Conservation (phyloP, 1,139 yeast species). For the Saccharomyces pastorianus region DNA sequence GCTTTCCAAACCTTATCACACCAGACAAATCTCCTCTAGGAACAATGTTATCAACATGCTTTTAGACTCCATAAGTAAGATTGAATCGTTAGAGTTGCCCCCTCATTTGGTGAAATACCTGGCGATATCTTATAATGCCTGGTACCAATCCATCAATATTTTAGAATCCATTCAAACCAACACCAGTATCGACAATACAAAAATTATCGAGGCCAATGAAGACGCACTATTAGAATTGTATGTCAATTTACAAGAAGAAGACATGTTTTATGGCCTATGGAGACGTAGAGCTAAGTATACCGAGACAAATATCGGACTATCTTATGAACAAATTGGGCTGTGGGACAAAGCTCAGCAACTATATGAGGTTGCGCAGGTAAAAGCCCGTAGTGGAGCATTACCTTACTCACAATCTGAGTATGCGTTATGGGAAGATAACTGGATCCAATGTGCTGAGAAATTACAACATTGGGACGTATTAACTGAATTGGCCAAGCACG, state of each 20-base stretch:
- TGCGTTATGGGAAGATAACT: slow-evolving; percentile 96
- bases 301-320: slow-evolving; percentile 86
- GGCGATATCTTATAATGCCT: slow-evolving; percentile 79
- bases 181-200: slow-evolving; percentile 59
- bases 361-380: slow-evolving; percentile 95
- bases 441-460: slow-evolving; percentile 96
- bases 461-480: slow-evolving; percentile 97
- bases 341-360: slow-evolving; percentile 93
- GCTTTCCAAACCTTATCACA: slow-evolving; percentile 83
- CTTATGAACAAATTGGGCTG: slow-evolving; percentile 89
- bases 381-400: slow-evolving; percentile 89
- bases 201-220: slow-evolving; percentile 75
- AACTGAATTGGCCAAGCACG: slow-evolving; percentile 94
- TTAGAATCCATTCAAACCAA: slow-evolving; percentile 68
- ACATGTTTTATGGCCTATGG: slow-evolving; percentile 97
- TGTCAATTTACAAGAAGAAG: slow-evolving; percentile 84
- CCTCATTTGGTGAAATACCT: slow-evolving; percentile 89
- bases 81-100: slow-evolving; percentile 74
- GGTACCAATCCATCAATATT: slow-evolving; percentile 83
- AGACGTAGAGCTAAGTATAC: slow-evolving; percentile 88
- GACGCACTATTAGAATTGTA: slow-evolving; percentile 89
- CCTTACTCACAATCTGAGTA: slow-evolving; percentile 96
- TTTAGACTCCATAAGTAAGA: slow-evolving; percentile 69
- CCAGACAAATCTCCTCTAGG: slow-evolving; percentile 75
- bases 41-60: slow-evolving; percentile 84